These are phyloP conservation scores for Citrullus colocynthis DNA, from an alignment of 306 rosid genomes.

Conservation along the genomic window DNA sequence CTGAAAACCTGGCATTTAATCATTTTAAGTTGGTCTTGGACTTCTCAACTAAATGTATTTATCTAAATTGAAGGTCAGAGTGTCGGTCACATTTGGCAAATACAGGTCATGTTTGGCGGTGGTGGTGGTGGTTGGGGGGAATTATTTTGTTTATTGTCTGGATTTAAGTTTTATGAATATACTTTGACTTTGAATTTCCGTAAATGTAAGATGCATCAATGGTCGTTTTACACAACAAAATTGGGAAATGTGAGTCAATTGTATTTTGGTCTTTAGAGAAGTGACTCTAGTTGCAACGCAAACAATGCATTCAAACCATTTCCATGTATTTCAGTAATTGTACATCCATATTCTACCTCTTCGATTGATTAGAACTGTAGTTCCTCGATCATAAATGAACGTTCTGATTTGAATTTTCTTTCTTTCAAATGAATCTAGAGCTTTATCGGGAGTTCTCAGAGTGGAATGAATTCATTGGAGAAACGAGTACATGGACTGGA, in stretches of 20 bases:
- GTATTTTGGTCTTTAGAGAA: neutral
- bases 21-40: neutral
- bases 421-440: slow-evolving; percentile 35
- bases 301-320: neutral
- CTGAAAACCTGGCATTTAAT: neutral
- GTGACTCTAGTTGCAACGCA: neutral
- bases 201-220: neutral
- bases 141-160: neutral
- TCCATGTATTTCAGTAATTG: neutral
- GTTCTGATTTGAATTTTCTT: slow-evolving; percentile 11
- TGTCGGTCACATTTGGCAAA: neutral
- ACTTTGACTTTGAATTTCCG: neutral
- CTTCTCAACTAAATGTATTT: neutral
- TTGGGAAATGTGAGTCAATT: neutral
- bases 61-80: neutral
- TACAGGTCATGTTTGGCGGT: neutral
- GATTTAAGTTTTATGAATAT: neutral
- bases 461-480: slow-evolving; percentile 76
- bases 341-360: neutral
- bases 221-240: neutral
- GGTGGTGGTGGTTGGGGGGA: slow-evolving; percentile 1
- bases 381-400: neutral
- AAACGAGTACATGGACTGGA: slow-evolving; percentile 85
- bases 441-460: slow-evolving; percentile 90
- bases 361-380: neutral